Base-by-base conservation (phyloP, 164 flowering plant species). In the Stephania cephalantha region DNA sequence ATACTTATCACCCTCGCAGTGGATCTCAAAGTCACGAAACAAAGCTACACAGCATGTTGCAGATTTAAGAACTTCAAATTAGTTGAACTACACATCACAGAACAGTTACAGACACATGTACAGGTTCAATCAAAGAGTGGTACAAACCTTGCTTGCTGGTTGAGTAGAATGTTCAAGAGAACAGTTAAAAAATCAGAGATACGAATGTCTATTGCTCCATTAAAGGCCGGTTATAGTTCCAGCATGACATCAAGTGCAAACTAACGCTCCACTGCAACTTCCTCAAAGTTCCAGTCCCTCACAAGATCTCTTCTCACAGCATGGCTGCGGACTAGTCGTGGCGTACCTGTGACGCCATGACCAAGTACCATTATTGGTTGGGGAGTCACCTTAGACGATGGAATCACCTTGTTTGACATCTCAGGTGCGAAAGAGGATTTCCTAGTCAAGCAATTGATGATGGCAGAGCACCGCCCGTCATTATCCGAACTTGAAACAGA, bases 231-330 rank as follows among this genome's bases (percentile, higher is more conserved):
- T 17, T 31, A 13, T 15, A 68, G 71, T 68, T 12, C 71, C 46
- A 68, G 46, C 46, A 17, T 31, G 9, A 72, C 44, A 53, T 29
- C 9, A 29, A 30, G 20, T 58, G 64, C 5, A n/a, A 73, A 13
- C 48, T 87, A 88, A 68, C 78, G 88, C 73, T 85, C 94, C 82
- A 84, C 69, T 61, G 79, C 83, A n/a, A 82, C 79, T 74, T 85
- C 90, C 22, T 90, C 94, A 58, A 94, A 92, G 72, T 92, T 94
- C 98, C 98, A 94, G 85, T 94, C 94, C 78, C 92, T 81, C 31
- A 90, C 97, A 63, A 88, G 76, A 80, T 94, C 98, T 85, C 98
- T 87, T 75, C 97, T 87, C 71, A 94, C 92, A 31, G 98, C 97
- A 75, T 81, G 85, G 84, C 97, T 92, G 58, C 97, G 82, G 46